Conservation (phyloP, 192 early-diverging fungal species). For the Coemansia sp. region DNA sequence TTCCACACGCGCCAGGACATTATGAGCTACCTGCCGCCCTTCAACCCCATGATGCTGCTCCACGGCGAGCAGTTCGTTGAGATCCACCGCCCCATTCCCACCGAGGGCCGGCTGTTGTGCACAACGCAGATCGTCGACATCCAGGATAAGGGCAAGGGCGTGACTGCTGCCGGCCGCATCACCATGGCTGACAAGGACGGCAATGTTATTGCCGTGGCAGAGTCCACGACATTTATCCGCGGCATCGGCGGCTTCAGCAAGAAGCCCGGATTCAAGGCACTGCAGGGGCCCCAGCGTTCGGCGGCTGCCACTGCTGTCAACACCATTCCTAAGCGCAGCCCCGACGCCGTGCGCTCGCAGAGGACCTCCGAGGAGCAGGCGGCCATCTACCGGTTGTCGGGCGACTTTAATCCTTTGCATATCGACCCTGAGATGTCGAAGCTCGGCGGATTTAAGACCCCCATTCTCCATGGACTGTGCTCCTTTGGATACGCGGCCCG, state of each 20-base stretch:
- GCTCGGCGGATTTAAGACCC: slow-evolving; percentile 94
- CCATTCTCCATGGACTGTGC: slow-evolving; percentile 97
- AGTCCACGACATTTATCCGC: slow-evolving; percentile 94
- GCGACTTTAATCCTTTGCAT: slow-evolving; percentile 97
- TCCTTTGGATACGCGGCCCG: slow-evolving; percentile 90
- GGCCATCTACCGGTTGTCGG: slow-evolving; percentile 92
- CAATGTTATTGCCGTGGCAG: slow-evolving; percentile 78
- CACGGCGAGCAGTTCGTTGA: slow-evolving; percentile 98
- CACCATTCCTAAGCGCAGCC: slow-evolving; percentile 73
- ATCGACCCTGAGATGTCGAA: slow-evolving; percentile 94
- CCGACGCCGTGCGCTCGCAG: slow-evolving; percentile 81
- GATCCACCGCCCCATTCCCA: slow-evolving; percentile 83
- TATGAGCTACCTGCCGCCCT: slow-evolving; percentile 62
- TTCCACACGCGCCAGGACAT: slow-evolving; percentile 67
- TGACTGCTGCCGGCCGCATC: slow-evolving; percentile 78
- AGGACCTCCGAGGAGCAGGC: slow-evolving; percentile 93
- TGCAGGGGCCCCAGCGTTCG: slow-evolving; percentile 56
- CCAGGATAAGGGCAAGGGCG: slow-evolving; percentile 97
- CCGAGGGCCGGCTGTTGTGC: slow-evolving; percentile 75
- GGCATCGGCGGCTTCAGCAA: slow-evolving; percentile 89
- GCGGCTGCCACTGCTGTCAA: slow-evolving; percentile 78
- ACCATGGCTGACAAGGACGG: slow-evolving; percentile 74
- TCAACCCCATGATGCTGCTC: slow-evolving; percentile 94
- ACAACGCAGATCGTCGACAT: slow-evolving; percentile 84
- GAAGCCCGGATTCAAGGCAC: slow-evolving; percentile 58